A percentile compares a stretch with the other conserved stretches of the same genome.
These are phyloP conservation scores for Skeletonema marinoi DNA, from an alignment of 108 stramenopile species.

Conservation along the genomic window DNA sequence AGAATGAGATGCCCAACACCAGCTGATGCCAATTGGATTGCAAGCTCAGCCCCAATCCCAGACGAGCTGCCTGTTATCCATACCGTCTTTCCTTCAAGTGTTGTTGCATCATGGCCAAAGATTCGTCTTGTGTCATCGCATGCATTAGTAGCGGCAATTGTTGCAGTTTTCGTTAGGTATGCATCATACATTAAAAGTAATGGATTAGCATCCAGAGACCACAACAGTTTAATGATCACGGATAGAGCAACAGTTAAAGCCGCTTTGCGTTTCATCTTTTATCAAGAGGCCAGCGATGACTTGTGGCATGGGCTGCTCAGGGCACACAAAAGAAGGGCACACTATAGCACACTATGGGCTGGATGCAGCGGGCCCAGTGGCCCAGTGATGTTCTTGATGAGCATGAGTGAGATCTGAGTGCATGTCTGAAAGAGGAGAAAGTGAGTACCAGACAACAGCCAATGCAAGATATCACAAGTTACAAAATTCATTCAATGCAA, in stretches of 20 bases:
- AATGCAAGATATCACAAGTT: too few species aligned
- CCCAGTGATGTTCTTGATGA: too few species aligned
- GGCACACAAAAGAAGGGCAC: too few species aligned
- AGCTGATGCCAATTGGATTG: conserved; percentile 39
- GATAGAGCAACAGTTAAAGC: conserved; percentile 5
- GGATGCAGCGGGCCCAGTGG: too few species aligned
- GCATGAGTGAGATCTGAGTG: background rate
- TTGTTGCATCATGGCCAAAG: background rate
- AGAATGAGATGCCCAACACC: conserved; percentile 52
- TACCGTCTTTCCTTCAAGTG: conserved; percentile 46
- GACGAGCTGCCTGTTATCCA: conserved; percentile 77
- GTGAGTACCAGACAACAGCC: background rate
- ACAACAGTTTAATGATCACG: conserved; percentile 3
- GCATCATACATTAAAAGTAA: conserved; percentile 36
- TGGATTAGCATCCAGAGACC: conserved; percentile 40
- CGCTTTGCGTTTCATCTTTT: background rate
- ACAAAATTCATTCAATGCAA: too few species aligned
- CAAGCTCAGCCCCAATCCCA: conserved; percentile 72
- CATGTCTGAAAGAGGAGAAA: background rate
- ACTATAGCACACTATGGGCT: too few species aligned
- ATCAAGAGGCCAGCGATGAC: background rate
- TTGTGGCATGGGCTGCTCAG: too few species aligned
- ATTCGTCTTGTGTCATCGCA: conserved; percentile 1
- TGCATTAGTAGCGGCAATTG: background rate
- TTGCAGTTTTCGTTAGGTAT: background rate